Conservation (phyloP, 2,329 filamentous ascomycete species). For the Calonectria multiphialidica region DNA sequence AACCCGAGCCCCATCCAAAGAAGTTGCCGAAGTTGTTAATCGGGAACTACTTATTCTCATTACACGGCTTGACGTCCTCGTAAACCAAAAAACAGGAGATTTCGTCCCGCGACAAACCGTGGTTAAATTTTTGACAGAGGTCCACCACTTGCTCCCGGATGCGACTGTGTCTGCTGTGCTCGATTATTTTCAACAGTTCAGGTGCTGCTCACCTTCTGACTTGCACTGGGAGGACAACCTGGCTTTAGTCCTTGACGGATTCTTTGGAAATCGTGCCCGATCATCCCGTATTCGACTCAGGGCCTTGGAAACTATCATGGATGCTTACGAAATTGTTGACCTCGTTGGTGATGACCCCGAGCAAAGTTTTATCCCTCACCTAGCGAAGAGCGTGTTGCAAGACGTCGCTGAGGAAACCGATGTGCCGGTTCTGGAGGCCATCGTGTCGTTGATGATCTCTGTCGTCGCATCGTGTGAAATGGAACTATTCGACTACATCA, state of each 20-base stretch:
- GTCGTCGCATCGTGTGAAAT: conserved; percentile 72
- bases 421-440: conserved; percentile 71
- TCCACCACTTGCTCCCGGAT: conserved; percentile 74
- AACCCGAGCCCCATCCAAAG: conserved; percentile 37
- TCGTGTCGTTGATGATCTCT: conserved; percentile 73
- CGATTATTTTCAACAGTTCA: conserved; percentile 75
- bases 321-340: conserved; percentile 70
- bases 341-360: conserved; percentile 70
- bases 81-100: conserved; percentile 59
- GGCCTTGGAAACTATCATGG: conserved; percentile 71
- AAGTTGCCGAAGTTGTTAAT: conserved; percentile 54
- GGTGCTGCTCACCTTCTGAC: conserved; percentile 80
- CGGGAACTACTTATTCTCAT: conserved; percentile 60
- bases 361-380: conserved; percentile 66
- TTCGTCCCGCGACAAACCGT: conserved; percentile 75
- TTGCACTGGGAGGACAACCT: conserved; percentile 76
- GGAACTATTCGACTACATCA: conserved; percentile 69
- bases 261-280: conserved; percentile 72
- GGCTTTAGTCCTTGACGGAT: conserved; percentile 68
- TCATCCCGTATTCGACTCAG: conserved; percentile 72
- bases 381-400: conserved; percentile 72
- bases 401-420: conserved; percentile 74
- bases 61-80: conserved; percentile 61
- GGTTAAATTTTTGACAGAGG: conserved; percentile 73
- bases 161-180: conserved; percentile 73